Percentiles rank a stretch among this genome's conserved stretches.
These are phyloP conservation scores for Quercus berberidifolia DNA, from an alignment of 306 rosid genomes.

Conservation along the genomic window DNA sequence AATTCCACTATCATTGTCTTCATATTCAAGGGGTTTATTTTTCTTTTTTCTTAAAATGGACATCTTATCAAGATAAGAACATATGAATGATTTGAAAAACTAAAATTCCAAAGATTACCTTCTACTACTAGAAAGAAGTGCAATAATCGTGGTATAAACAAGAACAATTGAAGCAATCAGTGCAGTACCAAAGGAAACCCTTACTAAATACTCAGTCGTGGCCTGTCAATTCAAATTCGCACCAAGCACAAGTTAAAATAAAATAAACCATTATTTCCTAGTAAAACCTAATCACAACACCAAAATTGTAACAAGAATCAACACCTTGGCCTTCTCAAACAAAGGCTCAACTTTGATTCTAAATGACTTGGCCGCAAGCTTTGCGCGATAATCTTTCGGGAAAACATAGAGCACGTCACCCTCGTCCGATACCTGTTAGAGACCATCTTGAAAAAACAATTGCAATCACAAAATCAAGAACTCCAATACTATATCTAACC, in stretches of 20 bases:
- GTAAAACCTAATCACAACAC: not conserved
- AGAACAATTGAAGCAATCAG: constrained; percentile 86
- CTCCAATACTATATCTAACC: constrained; percentile 14
- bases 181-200: constrained; percentile 97
- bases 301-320: not conserved
- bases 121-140: constrained; percentile 78
- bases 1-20: constrained; percentile 24
- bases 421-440: constrained; percentile 85
- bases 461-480: constrained; percentile 43
- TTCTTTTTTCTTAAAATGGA: fast-evolving
- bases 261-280: constrained; percentile 11
- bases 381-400: constrained; percentile 75
- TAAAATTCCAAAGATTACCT: constrained; percentile 41
- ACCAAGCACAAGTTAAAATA: constrained; percentile 3
- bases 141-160: constrained; percentile 92
- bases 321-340: constrained; percentile 79
- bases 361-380: constrained; percentile 79
- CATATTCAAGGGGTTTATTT: not conserved
- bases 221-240: constrained; percentile 49
- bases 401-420: constrained; percentile 91
- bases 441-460: constrained; percentile 49
- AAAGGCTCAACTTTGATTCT: constrained; percentile 77
- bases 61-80: not conserved
- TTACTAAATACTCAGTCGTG: constrained; percentile 69
- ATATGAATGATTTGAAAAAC: not conserved